Base-by-base conservation (phyloP, 208 protist genomes). In the Novymonas esmeraldas region DNA sequence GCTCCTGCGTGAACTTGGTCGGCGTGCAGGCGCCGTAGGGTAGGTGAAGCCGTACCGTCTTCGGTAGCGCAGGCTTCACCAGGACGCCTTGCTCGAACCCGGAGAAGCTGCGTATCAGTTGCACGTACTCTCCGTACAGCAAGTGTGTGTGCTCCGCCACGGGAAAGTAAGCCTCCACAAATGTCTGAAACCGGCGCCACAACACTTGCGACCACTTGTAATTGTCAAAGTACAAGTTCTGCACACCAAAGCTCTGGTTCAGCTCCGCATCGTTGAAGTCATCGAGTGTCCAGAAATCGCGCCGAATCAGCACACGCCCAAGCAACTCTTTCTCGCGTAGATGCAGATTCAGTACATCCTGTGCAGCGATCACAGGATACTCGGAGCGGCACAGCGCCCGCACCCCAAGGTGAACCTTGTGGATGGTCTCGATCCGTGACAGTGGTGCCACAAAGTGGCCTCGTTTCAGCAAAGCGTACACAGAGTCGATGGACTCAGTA, bases 191-290 rank as follows among this genome's bases (percentile, higher is more conserved):
- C 11, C 87, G 64, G 57, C 85, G 88, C 87, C 89, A 96, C 49
- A 96, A 61, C 28, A 94, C 79, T 64, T 93, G 87, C 2, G 92
- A 94, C 92, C 92, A 96, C 39, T 93, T 93, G 56, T 90, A 95
- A 49, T 96, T 96, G 63, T 96, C 92, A 82, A 96, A 96, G 44
- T 90, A 95, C 2, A 90, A 56, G 56, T 96, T 96, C 64, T 96
- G 92, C 18, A 95, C 76, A 18, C 92, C 92, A 63, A 89, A 94
- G 36, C 89, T 95, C n/a, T 79, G 73, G 51, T 96, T 96, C 18
- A 94, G 62, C 62, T 96, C 89, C 0, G 87, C 78, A 55, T 96
- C 87, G 64, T 95, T 96, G 73, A 92, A 96, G 58, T 96, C 92
- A 2, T 92, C 85, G 3, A 95, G 60, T 7, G 70, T 60, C 89